phyloP scores from a whole-genome alignment of 2,329 filamentous ascomycete species.

The Phialophora verrucosa region DNA sequence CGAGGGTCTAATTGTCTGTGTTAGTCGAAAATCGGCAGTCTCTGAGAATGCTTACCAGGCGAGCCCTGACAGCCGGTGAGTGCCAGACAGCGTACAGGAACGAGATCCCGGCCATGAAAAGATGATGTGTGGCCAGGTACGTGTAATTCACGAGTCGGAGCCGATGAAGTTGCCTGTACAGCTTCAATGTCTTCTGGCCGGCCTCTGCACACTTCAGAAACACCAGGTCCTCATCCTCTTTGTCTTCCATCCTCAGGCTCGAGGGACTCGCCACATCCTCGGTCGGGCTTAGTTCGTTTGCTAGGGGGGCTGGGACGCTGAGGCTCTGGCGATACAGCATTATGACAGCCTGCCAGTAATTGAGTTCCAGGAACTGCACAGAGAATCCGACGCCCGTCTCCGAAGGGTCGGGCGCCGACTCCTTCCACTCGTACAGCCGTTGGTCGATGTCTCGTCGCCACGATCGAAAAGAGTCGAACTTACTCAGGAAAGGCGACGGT shows the following conservation, averaged over 20 bases:
- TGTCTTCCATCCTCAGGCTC: constrained; percentile 52
- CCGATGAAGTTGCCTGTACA: constrained; percentile 88
- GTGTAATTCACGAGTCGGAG: constrained; percentile 93
- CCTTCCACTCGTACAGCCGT: constrained; percentile 84
- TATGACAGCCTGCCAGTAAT: constrained; percentile 97
- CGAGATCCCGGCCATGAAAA: constrained; percentile 96
- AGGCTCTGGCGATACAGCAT: constrained; percentile 93
- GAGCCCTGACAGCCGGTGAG: constrained; percentile 82
- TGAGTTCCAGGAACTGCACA: constrained; percentile 86
- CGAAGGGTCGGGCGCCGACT: constrained; percentile 73
- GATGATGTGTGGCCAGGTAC: constrained; percentile 90
- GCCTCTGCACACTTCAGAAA: constrained; percentile 95
- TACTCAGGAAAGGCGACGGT: constrained; percentile 81
- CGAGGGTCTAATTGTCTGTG: constrained; percentile 65
- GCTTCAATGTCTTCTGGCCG: constrained; percentile 86
- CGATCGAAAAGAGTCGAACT: constrained; percentile 81
- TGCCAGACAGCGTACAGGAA: constrained; percentile 99
- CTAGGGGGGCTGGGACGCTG: constrained; percentile 81
- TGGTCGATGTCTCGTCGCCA: constrained; percentile 89
- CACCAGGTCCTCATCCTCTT: constrained; percentile 83
- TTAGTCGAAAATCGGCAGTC: constrained; percentile 24
- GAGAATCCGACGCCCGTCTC: constrained; percentile 89
- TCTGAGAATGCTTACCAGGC: constrained; percentile 67
- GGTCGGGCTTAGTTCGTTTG: constrained; percentile 71
- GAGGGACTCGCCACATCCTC: constrained; percentile 65